Evolutionary conservation across 352 stramenopile genomes (phyloP), one percentile per base, ranked within the genome.

Genomic region (Globisporangium paddicum): DNA sequence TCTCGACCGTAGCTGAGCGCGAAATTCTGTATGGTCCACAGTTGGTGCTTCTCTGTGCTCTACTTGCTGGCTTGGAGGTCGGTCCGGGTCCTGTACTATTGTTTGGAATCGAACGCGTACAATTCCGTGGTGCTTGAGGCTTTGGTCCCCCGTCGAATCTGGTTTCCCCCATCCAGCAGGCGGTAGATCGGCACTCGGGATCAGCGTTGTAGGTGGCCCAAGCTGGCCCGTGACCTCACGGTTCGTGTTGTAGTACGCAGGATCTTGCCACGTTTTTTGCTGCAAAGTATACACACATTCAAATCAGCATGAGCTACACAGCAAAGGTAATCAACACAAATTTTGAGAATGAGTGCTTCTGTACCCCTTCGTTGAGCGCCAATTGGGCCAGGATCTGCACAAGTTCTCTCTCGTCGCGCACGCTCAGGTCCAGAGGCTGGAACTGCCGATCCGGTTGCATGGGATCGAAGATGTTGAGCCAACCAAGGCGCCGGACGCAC

Each of bases 391-490:
- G 62, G 7, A 96, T 72, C 58, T 90, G 81, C 18, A 89, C 83
- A 2, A 96, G 71, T 45, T 90, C 75, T 3, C 86, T 73, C 51
- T 96, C 79, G 46, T 96, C 88, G 10, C 72, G 69, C 19, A 87
- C 60, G 26, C 79, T 78, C 8, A 96, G 64, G 34, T 96, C 75
- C 1, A 96, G 60, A 0, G 66, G 68, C 19, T 75, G 75, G 35
- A 91, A 96, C 40, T 79, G 71, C 8, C 84, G 73, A 55, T 96
- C 86, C 1, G 82, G 79, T 30, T 89, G 73, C n/a, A 76, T 47
- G 2, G 86, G 83, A 52, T 96, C 89, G 25, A 93, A 71, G 3
- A 91, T 73, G 38, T 95, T 96, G 35, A 96, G 82, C 84, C 85
- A 96, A 0, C 88, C 88, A 13, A 96, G 66, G 2, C 78, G 68